Evolutionary conservation across 2,329 filamentous ascomycete species (phyloP), one percentile per base, ranked within the genome.

Genomic region (Colletotrichum sp.): DNA sequence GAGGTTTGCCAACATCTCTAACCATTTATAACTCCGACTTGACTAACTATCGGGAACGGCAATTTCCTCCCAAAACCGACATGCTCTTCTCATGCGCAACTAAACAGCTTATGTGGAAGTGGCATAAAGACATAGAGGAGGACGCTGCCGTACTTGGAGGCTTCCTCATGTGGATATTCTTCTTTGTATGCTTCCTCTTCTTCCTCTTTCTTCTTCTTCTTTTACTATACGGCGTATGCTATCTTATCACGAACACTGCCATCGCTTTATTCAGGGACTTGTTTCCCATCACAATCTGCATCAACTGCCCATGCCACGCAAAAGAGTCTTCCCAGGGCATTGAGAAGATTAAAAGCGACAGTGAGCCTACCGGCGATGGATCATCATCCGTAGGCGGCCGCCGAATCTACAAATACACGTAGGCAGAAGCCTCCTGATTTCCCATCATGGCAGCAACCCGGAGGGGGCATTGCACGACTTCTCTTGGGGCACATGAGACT

Each of bases 401-500:
- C 34, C 4, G 15, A 34, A 34, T 1, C 32, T 13, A 34, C 32
- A 34, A 34, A 34, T 34, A 3, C 32, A 15, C 1, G 1, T 34
- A 34, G 32, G 32, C 32, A 34, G 34, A 36, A 36, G 34, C 3
- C 34, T 8, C 34, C 0, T 36, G 0, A 36, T 36, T 16, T 16
- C 2, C 4, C 3, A 32, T 36, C 34, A 1, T 36, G 1, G 3
- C 34, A 36, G 1, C 15, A 36, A 1, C 1, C 13, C 7, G 38
- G 38, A n/a, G 3, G 18, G 38, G 18, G 18, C 2, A 7, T 12
- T 6, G 18, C 0, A 48, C 38, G 38, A 1, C 18, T 48, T 48
- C 38, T 48, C 18, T 48, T 10, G 18, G 38, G 38, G 5, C 18
- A 12, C 6, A 48, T n/a, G 43, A n/a, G 43, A 21, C 38, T 21